Conservation (phyloP, 768 basidiomycete species). For the Lactarius akahatsu region DNA sequence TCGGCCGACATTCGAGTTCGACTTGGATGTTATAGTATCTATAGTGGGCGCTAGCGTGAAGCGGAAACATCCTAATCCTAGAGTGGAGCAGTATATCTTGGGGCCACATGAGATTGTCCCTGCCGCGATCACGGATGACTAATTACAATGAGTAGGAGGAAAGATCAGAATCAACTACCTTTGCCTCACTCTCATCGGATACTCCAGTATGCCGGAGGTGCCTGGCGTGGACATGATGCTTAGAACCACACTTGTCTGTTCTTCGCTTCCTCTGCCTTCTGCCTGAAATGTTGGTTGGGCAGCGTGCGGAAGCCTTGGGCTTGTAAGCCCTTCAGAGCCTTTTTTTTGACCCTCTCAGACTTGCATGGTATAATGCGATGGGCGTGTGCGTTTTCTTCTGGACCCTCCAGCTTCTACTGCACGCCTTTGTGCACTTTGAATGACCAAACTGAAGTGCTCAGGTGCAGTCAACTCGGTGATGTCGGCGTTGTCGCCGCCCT, state of each 20-base stretch:
- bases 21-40: not conserved
- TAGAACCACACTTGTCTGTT: not conserved
- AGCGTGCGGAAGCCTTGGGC: not conserved
- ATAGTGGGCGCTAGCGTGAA: not conserved
- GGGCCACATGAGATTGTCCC: not conserved
- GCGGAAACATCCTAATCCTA: not conserved
- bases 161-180: too few species aligned
- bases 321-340: not conserved
- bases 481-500: too few species aligned
- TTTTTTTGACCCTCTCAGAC: not conserved
- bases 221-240: too few species aligned
- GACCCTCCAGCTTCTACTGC: not conserved
- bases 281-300: not conserved
- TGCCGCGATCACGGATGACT: not conserved
- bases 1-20: slow-evolving; percentile 8
- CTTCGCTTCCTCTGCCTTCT: not conserved
- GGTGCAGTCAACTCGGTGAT: not conserved
- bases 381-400: not conserved
- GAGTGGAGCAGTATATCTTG: not conserved
- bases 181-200: too few species aligned
- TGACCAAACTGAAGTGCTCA: not conserved
- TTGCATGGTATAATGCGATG: not conserved
- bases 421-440: not conserved
- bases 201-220: too few species aligned
- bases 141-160: too few species aligned